Percentiles rank a stretch among this genome's conserved stretches.
phyloP scores from a whole-genome alignment of 169 alveolate genomes.

The Theileria orientalis region DNA sequence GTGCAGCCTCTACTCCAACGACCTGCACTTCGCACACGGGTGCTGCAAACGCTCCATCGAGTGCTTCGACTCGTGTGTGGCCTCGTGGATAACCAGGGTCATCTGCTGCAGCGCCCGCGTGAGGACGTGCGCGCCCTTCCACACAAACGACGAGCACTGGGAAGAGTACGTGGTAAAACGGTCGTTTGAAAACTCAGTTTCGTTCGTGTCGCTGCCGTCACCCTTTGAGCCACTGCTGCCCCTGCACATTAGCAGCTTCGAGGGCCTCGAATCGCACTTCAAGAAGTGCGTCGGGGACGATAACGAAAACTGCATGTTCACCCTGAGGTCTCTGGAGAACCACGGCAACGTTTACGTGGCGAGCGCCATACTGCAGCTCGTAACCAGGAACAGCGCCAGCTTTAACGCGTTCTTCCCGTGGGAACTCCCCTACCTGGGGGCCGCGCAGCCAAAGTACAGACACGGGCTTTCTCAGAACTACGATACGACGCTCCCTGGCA shows the following conservation, averaged over 20 bases:
- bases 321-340: slow-evolving; percentile 3
- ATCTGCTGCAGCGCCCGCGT: slow-evolving; percentile 35
- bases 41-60: slow-evolving; percentile 49
- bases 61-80: slow-evolving; percentile 52
- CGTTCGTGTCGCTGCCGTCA: slow-evolving; percentile 10
- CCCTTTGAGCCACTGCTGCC: slow-evolving; percentile 50
- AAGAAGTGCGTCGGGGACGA: slow-evolving; percentile 36
- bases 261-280: slow-evolving; percentile 9
- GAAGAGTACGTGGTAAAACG: slow-evolving; percentile 6
- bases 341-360: slow-evolving; percentile 23
- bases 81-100: slow-evolving; percentile 41
- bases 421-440: slow-evolving; percentile 12
- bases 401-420: slow-evolving; percentile 26
- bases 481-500: not conserved
- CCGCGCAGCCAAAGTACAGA: not conserved
- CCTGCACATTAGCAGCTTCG: not conserved
- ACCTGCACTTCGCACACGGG: slow-evolving; percentile 39
- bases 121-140: slow-evolving; percentile 33
- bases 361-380: slow-evolving; percentile 38
- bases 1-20: slow-evolving; percentile 38
- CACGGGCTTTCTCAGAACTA: not conserved
- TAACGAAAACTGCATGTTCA: slow-evolving; percentile 11
- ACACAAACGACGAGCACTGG: slow-evolving; percentile 17
- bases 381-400: not conserved
- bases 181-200: not conserved